These are phyloP conservation scores for Petunia hybrid DNA, from an alignment of 305 asterid species.

Conservation along the genomic window DNA sequence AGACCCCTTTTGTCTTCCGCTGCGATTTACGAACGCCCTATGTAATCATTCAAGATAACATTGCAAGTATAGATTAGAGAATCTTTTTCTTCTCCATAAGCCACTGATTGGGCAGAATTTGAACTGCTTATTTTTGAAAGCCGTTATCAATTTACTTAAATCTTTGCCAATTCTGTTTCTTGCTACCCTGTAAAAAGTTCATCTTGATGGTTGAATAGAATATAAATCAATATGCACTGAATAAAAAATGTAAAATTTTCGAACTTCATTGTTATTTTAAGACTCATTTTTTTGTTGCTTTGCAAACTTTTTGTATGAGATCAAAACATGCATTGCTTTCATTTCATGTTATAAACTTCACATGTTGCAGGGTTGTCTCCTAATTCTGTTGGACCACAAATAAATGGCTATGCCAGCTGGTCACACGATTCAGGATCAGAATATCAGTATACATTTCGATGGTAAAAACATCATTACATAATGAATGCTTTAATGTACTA, in stretches of 20 bases:
- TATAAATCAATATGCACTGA: not conserved
- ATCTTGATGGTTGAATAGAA: not conserved
- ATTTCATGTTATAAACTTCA: constrained; percentile 6
- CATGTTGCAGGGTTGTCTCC: not conserved
- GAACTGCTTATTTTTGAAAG: not conserved
- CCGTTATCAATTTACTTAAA: not conserved
- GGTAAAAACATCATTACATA: constrained; percentile 45
- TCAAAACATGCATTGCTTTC: not conserved
- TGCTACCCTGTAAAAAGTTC: not conserved
- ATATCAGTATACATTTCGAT: constrained; percentile 57
- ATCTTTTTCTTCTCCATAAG: not conserved
- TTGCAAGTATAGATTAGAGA: not conserved
- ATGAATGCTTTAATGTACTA: not conserved
- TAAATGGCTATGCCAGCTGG: constrained; percentile 72
- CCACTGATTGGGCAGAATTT: not conserved
- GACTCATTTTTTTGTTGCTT: constrained; percentile 10
- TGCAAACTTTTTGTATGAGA: not conserved
- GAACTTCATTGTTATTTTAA: not conserved
- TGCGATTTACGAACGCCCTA: too few species aligned
- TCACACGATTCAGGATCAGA: constrained; percentile 74
- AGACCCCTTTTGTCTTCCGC: too few species aligned
- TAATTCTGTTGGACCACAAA: not conserved
- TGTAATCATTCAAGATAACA: not conserved
- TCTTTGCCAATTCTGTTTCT: not conserved
- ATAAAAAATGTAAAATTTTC: not conserved